Percentiles rank a stretch among this genome's conserved stretches.
Conservation (phyloP, 2,329 filamentous ascomycete species). For the Aureobasidium sp. region DNA sequence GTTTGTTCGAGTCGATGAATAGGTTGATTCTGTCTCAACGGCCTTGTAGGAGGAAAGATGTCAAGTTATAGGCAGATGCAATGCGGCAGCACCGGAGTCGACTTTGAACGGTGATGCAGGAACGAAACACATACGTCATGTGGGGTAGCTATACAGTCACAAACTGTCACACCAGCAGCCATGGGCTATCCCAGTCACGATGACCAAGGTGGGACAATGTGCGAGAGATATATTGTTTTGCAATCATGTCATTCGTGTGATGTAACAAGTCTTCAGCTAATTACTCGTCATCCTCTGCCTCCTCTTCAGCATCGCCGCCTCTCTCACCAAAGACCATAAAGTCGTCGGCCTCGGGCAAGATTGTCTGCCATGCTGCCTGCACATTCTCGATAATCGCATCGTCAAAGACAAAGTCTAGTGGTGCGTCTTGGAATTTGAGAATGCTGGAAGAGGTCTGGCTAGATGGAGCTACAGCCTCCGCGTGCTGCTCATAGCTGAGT, state of each 20-base stretch:
- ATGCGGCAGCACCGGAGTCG: background rate
- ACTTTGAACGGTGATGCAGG: background rate
- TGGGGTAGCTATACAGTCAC: slow-evolving; percentile 5
- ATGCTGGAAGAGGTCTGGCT: slow-evolving; percentile 30
- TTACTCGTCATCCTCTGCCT: slow-evolving; percentile 33
- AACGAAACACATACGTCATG: slow-evolving; percentile 9
- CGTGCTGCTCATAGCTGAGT: slow-evolving; percentile 45
- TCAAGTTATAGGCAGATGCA: background rate
- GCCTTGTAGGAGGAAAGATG: background rate
- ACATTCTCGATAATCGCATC: slow-evolving; percentile 63
- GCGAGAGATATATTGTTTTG: background rate
- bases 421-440: slow-evolving; percentile 53
- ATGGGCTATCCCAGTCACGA: background rate
- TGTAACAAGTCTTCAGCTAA: background rate
- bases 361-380: slow-evolving; percentile 60
- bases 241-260: background rate
- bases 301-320: slow-evolving; percentile 54
- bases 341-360: slow-evolving; percentile 46
- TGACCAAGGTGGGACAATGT: background rate
- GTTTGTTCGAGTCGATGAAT: background rate
- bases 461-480: slow-evolving; percentile 22
- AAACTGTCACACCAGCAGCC: background rate
- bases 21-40: background rate
- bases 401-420: slow-evolving; percentile 65
- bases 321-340: slow-evolving; percentile 79